Conservation (phyloP, 2,329 filamentous ascomycete genomes). For the Pseudophaeomoniella oleicola region DNA sequence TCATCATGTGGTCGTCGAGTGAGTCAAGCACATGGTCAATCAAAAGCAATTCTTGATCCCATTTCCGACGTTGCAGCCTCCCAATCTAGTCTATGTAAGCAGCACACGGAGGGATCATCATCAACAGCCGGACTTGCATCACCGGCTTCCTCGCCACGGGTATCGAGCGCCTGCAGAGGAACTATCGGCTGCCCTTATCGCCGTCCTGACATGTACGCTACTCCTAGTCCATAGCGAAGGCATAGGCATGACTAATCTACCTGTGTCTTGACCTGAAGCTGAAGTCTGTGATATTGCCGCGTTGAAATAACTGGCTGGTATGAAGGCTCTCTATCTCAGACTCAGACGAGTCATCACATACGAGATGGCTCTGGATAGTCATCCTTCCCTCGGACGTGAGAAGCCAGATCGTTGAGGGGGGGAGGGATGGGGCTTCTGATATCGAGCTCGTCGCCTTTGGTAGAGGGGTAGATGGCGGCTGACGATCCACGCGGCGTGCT, state of each 20-base stretch:
- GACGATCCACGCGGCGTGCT: too few relatives aligned
- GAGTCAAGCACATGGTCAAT: conserved; percentile 50
- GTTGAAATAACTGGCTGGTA: conserved; percentile 26
- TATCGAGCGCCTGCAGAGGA: conserved; percentile 39
- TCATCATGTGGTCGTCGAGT: conserved; percentile 24
- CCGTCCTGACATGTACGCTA: conserved; percentile 37
- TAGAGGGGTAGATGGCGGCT: too few relatives aligned
- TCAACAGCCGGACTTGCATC: not conserved
- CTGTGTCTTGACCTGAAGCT: conserved; percentile 29
- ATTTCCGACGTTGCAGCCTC: too few relatives aligned
- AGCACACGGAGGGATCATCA: too few relatives aligned
- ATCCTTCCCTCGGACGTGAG: too few relatives aligned
- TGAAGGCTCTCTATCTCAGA: too few relatives aligned
- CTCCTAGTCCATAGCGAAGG: conserved; percentile 45
- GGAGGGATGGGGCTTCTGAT: too few relatives aligned
- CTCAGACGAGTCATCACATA: too few relatives aligned
- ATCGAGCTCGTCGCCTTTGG: too few relatives aligned
- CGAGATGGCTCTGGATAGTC: too few relatives aligned
- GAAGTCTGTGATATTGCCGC: conserved; percentile 17
- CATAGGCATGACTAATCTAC: conserved; percentile 41
- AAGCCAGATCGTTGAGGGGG: too few relatives aligned
- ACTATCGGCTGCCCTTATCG: conserved; percentile 43
- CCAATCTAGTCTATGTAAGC: too few relatives aligned
- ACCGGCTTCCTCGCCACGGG: conserved; percentile 20
- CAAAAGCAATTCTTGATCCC: conserved; percentile 53